Evolutionary conservation across 1,284 basidiomycete species (phyloP).

Genomic region (Ceratobasidium sp.): DNA sequence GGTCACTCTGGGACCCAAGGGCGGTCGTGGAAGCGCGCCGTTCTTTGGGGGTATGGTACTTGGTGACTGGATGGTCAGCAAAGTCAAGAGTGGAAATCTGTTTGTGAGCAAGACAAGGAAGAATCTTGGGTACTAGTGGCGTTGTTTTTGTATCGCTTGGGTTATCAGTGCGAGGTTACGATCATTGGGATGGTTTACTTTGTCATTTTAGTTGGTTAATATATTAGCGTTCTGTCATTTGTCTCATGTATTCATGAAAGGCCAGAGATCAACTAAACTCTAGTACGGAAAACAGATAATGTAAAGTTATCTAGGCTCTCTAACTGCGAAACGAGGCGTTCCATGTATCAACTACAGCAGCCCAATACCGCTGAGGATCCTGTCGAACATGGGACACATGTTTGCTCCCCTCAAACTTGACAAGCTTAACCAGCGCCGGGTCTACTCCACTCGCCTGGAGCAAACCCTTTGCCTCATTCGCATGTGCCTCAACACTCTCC

Average conservation of each 20-base stretch:
- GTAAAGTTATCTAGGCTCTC: too few species aligned
- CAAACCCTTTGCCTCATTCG: neutral
- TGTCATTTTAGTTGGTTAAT: too few species aligned
- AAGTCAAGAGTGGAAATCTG: conserved; percentile 35
- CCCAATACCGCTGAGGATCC: conserved; percentile 22
- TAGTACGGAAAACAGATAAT: too few species aligned
- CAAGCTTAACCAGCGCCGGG: neutral
- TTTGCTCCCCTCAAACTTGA: conserved; percentile 19
- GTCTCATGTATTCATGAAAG: too few species aligned
- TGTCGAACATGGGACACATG: conserved; percentile 17
- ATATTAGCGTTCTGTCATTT: too few species aligned
- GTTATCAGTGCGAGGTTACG: neutral
- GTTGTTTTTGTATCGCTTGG: neutral
- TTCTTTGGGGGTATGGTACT: conserved; percentile 38
- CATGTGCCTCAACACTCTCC: conserved; percentile 15
- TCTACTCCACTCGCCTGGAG: neutral
- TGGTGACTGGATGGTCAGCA: conserved; percentile 39
- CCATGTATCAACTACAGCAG: conserved; percentile 6
- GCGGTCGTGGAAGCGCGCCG: conserved; percentile 7
- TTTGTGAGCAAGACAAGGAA: conserved; percentile 37
- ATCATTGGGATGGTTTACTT: neutral
- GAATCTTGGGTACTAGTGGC: conserved; percentile 26
- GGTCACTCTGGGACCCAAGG: conserved; percentile 35
- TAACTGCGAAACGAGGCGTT: neutral
- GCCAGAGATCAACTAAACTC: too few species aligned